Base-by-base conservation (phyloP, 2,329 filamentous ascomycete genomes). In the Fusarium chaquense region DNA sequence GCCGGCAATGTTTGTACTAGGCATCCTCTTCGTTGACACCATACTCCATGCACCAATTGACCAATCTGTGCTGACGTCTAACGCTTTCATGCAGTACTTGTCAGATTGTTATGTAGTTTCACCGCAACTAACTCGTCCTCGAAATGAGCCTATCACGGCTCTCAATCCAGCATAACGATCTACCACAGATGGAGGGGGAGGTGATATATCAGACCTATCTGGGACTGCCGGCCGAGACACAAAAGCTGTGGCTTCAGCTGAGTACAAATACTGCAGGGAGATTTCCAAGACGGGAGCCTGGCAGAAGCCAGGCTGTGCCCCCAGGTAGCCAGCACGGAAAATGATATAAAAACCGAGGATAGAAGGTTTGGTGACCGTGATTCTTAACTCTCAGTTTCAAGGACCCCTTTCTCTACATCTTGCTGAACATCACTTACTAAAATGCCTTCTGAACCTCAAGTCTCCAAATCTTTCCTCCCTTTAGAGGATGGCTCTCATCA, bases 211-310 rank as follows among this genome's bases (percentile, higher is more conserved):
- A 20, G 50, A 46, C 68, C 56, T 57, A 66, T 71, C 57, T 51
- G 45, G 56, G 60, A 47, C 40, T 49, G 38, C 53, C 59, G 46
- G 55, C 56, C 58, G 43, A 71, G 68, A 69, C 68, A 69, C 65
- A 43, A 45, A 63, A 61, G 57, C 51, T 62, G 64, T 63, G 68
- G 68, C 68, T 71, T 71, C 55, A 66, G 57, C 50, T 57, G 44
- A 41, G 28, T 51, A 40, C 20, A 36, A 22, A 43, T 44, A 22
- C 33, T 38, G 51, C 57, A 54, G 38, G 45, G 40, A 56, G 52
- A 24, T 49, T 32, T 44, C 22, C 12, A 26, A 44, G 33, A 51
- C 24, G 24, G 33, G 24, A 40, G 30, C 62, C 53, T 56, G 62
- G 55, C 40, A 52, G 43, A 32, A 47, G 40, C 33, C 38, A 45